phyloP scores from a whole-genome alignment of 352 stramenopile genomes.

The Pythium dissotocum region DNA sequence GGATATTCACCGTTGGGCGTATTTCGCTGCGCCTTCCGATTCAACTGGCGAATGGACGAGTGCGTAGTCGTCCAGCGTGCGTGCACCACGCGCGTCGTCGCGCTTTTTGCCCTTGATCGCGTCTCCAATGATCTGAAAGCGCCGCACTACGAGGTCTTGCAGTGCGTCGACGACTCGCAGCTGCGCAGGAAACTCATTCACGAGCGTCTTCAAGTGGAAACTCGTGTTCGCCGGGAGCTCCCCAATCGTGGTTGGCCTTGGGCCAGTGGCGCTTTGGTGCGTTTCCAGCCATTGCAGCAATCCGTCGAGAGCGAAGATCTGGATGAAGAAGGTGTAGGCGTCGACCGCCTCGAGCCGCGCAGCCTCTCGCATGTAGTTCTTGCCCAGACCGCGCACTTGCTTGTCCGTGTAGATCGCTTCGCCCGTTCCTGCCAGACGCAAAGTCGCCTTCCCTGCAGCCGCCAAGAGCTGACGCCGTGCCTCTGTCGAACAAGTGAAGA shows the following conservation, averaged over 20 bases:
- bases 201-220: slow-evolving; percentile 44
- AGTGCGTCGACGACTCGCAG: slow-evolving; percentile 52
- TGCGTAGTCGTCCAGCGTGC: slow-evolving; percentile 72
- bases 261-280: slow-evolving; percentile 29
- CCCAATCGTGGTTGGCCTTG: slow-evolving; percentile 3
- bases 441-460: slow-evolving; percentile 37
- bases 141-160: slow-evolving; percentile 60
- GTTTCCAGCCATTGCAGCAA: slow-evolving; percentile 36
- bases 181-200: slow-evolving; percentile 43
- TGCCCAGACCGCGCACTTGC: slow-evolving; percentile 68
- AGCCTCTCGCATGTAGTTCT: slow-evolving; percentile 84
- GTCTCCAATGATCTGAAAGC: slow-evolving; percentile 49
- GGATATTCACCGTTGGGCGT: slow-evolving; percentile 24
- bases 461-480: slow-evolving; percentile 16
- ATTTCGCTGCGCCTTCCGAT: slow-evolving; percentile 23
- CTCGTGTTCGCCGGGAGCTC: slow-evolving; percentile 28
- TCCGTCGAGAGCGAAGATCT: slow-evolving; percentile 68
- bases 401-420: slow-evolving; percentile 78
- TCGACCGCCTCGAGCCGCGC: slow-evolving; percentile 55
- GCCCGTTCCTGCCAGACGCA: slow-evolving; percentile 35
- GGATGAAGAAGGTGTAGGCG: slow-evolving; percentile 86
- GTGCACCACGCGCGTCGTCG: slow-evolving; percentile 68
- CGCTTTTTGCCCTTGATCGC: slow-evolving; percentile 65
- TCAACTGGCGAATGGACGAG: slow-evolving; percentile 49
- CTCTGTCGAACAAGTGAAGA: slow-evolving; percentile 4